Base-by-base conservation (phyloP, 1,284 basidiomycete genomes). In the Cryptococcus sp. region DNA sequence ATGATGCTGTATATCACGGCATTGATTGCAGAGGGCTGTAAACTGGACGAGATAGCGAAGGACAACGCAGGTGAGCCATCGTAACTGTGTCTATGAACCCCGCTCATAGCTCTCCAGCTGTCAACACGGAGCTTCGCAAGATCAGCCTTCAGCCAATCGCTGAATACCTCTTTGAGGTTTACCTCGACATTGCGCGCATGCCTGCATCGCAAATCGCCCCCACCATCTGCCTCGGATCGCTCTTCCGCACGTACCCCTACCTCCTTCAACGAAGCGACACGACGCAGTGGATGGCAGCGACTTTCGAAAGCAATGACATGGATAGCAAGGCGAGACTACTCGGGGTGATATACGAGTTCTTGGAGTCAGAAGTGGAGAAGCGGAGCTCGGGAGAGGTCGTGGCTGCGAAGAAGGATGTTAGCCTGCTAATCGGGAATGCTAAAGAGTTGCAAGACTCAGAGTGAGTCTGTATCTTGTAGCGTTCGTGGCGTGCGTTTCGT, bases 371-470 rank as follows among this genome's bases (percentile, higher is more conserved):
- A 72, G 84, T 88, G 7, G 79, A 82, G 37, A 91, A 90, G 70
- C 85, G 89, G 68, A 77, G 83, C 23, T 23, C 33, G 53, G 64
- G 55, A 9, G 48, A 62, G 56, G 54, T 39, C 24, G 48, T 18
- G 37, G 20, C 13, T 8, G 63, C 66, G 40, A 67, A 77, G 1
- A 76, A 78, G n/a, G 87, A 92, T 67, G 91, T 97, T 85, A 86
- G 88, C 1, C 89, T 97, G 66, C 80, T 99, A 2, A 89, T 97
- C 8, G 96, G 96, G 2, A 94, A 94, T 67, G 91, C 91, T 0
- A 88, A 91, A 65, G 89, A 87, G 0, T 93, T 97, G 72, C 91
- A 92, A 0, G 95, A 98, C 68, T 96, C 95, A 18, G 91, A 88
- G 93, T 95, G 75, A 65, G 83, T 69, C 15, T n/a, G 3, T 7